Evolutionary conservation across 148 eudicot genomes (phyloP).

Genomic region (Rhododendron griersonianum): DNA sequence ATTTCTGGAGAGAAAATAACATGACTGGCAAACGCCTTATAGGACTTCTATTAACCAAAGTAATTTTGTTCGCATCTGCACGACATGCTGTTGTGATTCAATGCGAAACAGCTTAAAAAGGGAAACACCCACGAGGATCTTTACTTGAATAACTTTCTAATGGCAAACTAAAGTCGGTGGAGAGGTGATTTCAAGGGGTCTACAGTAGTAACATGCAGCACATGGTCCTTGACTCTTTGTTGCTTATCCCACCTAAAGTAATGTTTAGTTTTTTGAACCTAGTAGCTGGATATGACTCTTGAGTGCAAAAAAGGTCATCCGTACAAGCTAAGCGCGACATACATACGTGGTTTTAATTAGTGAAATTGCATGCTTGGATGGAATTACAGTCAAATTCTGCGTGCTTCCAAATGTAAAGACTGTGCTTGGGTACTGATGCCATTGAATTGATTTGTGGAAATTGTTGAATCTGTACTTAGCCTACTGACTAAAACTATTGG

Average conservation of each 20-base stretch:
- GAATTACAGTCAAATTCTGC: neutral
- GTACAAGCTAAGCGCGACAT: neutral
- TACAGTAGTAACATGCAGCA: neutral
- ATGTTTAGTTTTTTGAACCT: neutral
- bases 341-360: neutral
- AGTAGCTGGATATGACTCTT: neutral
- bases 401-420: neutral
- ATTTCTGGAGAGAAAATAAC: neutral
- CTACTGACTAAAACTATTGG: neutral
- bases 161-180: neutral
- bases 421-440: neutral
- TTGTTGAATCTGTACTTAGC: neutral
- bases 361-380: neutral
- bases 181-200: constrained; percentile 6
- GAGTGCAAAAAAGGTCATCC: neutral
- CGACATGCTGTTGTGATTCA: neutral
- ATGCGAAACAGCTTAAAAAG: neutral
- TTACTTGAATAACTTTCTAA: neutral
- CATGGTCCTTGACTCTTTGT: neutral
- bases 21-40: neutral
- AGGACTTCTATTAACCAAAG: neutral
- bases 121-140: neutral
- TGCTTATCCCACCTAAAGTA: neutral
- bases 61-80: neutral
- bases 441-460: neutral